Evolutionary conservation across 1,284 basidiomycete species (phyloP).

Genomic region (Mycena sp.): DNA sequence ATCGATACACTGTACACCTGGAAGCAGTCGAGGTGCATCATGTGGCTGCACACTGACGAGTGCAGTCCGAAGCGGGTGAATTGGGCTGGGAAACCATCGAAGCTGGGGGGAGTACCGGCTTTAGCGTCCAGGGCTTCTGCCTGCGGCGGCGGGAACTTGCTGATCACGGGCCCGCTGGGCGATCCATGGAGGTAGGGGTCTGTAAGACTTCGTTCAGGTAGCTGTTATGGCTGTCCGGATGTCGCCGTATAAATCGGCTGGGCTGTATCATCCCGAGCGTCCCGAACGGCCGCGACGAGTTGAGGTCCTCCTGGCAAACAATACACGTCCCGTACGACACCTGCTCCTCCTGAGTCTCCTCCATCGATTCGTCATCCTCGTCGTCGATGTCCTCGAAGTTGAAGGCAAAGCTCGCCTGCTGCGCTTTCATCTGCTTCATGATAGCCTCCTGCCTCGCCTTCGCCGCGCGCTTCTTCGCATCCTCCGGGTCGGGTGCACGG

Average conservation of each 20-base stretch:
- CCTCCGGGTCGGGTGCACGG: conserved; percentile 59
- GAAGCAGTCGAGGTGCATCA: conserved; percentile 98
- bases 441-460: conserved; percentile 89
- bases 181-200: conserved; percentile 75
- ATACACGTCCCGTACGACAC: conserved; percentile 91
- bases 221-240: conserved; percentile 74
- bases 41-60: conserved; percentile 92
- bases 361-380: conserved; percentile 41
- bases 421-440: conserved; percentile 92
- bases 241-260: conserved; percentile 85
- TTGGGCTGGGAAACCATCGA: conserved; percentile 79
- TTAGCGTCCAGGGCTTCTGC: conserved; percentile 60
- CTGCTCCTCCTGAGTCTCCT: conserved; percentile 50
- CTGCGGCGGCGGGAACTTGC: conserved; percentile 64
- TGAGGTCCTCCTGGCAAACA: conserved; percentile 96
- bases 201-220: conserved; percentile 83
- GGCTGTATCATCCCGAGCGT: conserved; percentile 92
- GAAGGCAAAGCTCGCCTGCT: conserved; percentile 86
- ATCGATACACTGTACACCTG: conserved; percentile 90
- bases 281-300: conserved; percentile 81
- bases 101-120: conserved; percentile 57
- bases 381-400: conserved; percentile 75
- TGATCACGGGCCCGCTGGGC: conserved; percentile 42
- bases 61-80: conserved; percentile 88
- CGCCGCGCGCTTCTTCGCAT: conserved; percentile 81